Conservation (phyloP, 2,329 filamentous ascomycete genomes). For the Aureobasidium mangrovei region DNA sequence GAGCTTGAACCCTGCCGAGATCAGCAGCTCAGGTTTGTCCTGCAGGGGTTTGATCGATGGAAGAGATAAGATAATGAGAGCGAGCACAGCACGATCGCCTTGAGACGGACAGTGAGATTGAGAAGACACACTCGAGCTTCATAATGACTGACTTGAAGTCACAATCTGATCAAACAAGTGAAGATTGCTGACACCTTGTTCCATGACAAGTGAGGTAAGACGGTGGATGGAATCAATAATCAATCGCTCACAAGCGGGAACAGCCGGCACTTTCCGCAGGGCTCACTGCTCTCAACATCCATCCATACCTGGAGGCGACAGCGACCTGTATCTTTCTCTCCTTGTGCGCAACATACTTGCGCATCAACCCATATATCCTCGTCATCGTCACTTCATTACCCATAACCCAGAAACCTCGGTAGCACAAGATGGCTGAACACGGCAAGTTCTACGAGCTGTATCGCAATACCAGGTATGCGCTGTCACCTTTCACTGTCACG, state of each 20-base stretch:
- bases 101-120: background rate
- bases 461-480: slow-evolving; percentile 86
- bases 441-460: slow-evolving; percentile 84
- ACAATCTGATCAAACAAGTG: no score
- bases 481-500: slow-evolving; percentile 22
- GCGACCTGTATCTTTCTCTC: background rate
- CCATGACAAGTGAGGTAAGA: no score
- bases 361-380: background rate
- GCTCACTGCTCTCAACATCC: slow-evolving; percentile 4
- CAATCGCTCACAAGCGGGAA: background rate
- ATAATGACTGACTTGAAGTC: slow-evolving; percentile 13
- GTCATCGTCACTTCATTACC: no score
- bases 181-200: no score
- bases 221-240: background rate
- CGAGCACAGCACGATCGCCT: background rate
- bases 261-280: background rate
- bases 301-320: slow-evolving; percentile 22
- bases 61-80: background rate
- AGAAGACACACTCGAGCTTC: slow-evolving; percentile 15
- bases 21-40: background rate
- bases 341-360: slow-evolving; percentile 7
- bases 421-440: slow-evolving; percentile 37
- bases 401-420: no score
- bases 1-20: background rate
- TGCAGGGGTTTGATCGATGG: background rate